A percentile compares a stretch with the other conserved stretches of the same genome.
Evolutionary conservation across 2,329 filamentous ascomycete genomes (phyloP).

Genomic region (Pseudogymnoascus sp.): DNA sequence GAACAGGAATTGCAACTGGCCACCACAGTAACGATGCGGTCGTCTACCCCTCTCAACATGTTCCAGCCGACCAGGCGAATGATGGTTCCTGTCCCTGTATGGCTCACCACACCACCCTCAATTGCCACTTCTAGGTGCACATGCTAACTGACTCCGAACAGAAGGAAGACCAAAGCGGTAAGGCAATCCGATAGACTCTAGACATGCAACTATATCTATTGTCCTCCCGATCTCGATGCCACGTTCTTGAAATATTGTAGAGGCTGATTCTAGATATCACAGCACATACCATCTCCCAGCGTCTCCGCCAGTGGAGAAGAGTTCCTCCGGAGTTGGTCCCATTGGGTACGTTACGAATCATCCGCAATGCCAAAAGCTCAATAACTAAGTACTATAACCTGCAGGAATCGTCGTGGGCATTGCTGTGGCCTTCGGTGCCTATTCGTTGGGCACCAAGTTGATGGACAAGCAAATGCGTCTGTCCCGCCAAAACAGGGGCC

Average conservation of each 20-base stretch:
- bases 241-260: background rate
- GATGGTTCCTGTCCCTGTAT: constrained; percentile 68
- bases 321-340: constrained; percentile 92
- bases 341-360: constrained; percentile 61
- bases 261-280: constrained; percentile 19
- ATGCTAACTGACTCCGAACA: constrained; percentile 27
- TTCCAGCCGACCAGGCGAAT: constrained; percentile 59
- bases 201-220: constrained; percentile 7
- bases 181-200: constrained; percentile 27
- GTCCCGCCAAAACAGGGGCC: constrained; percentile 51
- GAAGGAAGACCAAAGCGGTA: constrained; percentile 64
- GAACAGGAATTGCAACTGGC: constrained; percentile 12
- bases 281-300: constrained; percentile 97
- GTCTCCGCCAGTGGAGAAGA: constrained; percentile 80
- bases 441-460: constrained; percentile 79
- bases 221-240: background rate
- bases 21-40: constrained; percentile 24
- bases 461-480: constrained; percentile 90
- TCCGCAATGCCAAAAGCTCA: background rate
- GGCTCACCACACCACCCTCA: constrained; percentile 37
- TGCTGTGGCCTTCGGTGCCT: constrained; percentile 72
- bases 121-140: constrained; percentile 15
- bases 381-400: constrained; percentile 34
- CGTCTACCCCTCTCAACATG: constrained; percentile 60
- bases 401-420: constrained; percentile 76